Evolutionary conservation across 768 basidiomycete species (phyloP).

Genomic region (Suillus placidus): DNA sequence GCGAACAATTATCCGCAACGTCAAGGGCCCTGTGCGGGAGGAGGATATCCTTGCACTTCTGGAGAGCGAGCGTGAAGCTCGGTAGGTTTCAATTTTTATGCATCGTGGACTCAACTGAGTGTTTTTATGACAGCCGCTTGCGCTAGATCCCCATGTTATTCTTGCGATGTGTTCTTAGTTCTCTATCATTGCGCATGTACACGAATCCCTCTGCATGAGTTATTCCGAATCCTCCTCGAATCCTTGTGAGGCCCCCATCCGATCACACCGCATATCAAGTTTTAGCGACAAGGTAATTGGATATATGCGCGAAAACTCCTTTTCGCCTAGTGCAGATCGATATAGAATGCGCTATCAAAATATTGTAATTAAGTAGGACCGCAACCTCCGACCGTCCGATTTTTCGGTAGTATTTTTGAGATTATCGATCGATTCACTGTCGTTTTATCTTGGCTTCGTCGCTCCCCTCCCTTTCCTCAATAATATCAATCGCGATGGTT

Average conservation of each 20-base stretch:
- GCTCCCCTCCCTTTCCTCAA: neutral
- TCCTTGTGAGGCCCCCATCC: neutral
- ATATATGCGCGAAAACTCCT: neutral
- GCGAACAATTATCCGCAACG: slow-evolving; percentile 97
- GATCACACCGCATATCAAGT: neutral
- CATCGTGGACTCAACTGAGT: neutral
- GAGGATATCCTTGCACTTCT: slow-evolving; percentile 95
- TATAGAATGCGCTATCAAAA: neutral
- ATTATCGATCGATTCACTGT: neutral
- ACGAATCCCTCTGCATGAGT: slow-evolving; percentile 11
- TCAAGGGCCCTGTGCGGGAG: slow-evolving; percentile 96
- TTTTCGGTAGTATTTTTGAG: neutral
- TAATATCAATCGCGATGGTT: slow-evolving; percentile 28
- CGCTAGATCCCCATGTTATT: slow-evolving; percentile 8
- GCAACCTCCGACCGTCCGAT: neutral
- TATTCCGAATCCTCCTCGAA: neutral
- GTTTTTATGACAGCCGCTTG: slow-evolving; percentile 4
- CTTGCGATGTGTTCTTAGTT: slow-evolving; percentile 8
- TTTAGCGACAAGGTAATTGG: neutral
- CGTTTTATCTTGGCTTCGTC: neutral
- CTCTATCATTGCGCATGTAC: slow-evolving; percentile 10
- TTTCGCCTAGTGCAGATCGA: slow-evolving; percentile 4
- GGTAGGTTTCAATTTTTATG: slow-evolving; percentile 47
- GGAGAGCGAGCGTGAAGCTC: slow-evolving; percentile 99
- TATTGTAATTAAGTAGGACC: neutral